A percentile compares a stretch with the other conserved stretches of the same genome.
Evolutionary conservation across 257 asterid species (phyloP).

Genomic region (Plantago elongata): DNA sequence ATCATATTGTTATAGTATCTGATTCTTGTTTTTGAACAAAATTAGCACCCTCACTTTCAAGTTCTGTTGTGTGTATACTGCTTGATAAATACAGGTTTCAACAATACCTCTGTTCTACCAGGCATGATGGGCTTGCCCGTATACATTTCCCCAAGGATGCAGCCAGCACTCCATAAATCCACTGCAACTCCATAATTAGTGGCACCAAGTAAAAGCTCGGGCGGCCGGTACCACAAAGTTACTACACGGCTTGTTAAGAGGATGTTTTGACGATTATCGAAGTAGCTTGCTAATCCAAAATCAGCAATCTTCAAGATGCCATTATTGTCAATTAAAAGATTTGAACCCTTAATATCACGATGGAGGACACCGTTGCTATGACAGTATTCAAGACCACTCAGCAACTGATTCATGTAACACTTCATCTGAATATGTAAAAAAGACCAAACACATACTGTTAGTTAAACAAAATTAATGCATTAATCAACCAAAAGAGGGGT

Average conservation of each 20-base stretch:
- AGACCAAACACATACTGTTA: background rate
- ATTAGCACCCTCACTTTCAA: background rate
- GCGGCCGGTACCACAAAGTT: slow-evolving; percentile 96
- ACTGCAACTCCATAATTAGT: slow-evolving; percentile 76
- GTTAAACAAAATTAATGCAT: slow-evolving; percentile 1
- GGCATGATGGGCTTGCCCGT: slow-evolving; percentile 90
- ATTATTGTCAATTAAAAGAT: slow-evolving; percentile 66
- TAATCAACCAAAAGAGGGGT: background rate
- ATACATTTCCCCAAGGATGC: slow-evolving; percentile 85
- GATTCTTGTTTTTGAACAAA: too few species aligned
- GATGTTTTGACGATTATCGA: slow-evolving; percentile 40
- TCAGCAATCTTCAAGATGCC: slow-evolving; percentile 89
- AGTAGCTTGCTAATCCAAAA: slow-evolving; percentile 86
- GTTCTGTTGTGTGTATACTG: slow-evolving; percentile 1
- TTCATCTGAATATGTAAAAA: slow-evolving; percentile 43
- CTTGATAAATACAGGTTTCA: slow-evolving; percentile 5
- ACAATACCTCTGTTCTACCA: slow-evolving; percentile 86
- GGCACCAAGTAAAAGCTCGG: slow-evolving; percentile 91
- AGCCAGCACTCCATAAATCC: slow-evolving; percentile 91
- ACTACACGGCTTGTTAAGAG: slow-evolving; percentile 92
- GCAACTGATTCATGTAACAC: slow-evolving; percentile 87
- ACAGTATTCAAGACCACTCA: slow-evolving; percentile 78
- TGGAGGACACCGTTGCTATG: slow-evolving; percentile 76
- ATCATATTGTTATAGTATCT: too few species aligned
- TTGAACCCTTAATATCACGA: slow-evolving; percentile 88